phyloP scores from a whole-genome alignment of 2,329 filamentous ascomycete genomes.

The Elsinoe australis region DNA sequence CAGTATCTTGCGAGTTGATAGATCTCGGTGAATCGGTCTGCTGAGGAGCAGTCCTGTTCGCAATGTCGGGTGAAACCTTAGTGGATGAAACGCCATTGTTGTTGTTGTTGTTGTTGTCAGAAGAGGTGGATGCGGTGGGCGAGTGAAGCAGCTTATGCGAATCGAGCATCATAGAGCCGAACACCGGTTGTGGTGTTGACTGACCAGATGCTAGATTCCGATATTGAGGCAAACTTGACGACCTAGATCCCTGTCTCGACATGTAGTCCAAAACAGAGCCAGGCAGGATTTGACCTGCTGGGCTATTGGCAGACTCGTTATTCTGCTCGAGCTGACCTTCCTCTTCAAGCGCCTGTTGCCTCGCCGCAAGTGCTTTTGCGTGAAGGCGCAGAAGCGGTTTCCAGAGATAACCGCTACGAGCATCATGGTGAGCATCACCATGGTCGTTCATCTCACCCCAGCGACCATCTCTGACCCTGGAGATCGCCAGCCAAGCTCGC shows the following conservation, averaged over 20 bases:
- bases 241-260: conserved; percentile 2
- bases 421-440: no score
- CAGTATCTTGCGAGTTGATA: not conserved
- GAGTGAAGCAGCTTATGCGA: conserved; percentile 6
- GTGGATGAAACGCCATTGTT: no score
- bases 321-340: conserved; percentile 1
- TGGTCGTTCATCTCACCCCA: conserved; percentile 32
- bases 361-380: conserved; percentile 48
- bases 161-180: conserved; percentile 11
- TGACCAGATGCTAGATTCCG: not conserved
- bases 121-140: not conserved
- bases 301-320: not conserved
- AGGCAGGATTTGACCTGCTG: conserved; percentile 5
- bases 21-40: not conserved
- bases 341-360: conserved; percentile 44
- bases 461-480: conserved; percentile 38
- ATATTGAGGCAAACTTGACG: conserved; percentile 1
- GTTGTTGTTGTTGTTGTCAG: not conserved
- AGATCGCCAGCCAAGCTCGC: conserved; percentile 53
- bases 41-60: no score
- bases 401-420: conserved; percentile 52
- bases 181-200: conserved; percentile 5
- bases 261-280: conserved; percentile 12
- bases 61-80: no score
- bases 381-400: conserved; percentile 55